These are phyloP conservation scores for Lophiotrema nucula DNA, from an alignment of 495 filamentous ascomycete genomes.

Conservation along the genomic window DNA sequence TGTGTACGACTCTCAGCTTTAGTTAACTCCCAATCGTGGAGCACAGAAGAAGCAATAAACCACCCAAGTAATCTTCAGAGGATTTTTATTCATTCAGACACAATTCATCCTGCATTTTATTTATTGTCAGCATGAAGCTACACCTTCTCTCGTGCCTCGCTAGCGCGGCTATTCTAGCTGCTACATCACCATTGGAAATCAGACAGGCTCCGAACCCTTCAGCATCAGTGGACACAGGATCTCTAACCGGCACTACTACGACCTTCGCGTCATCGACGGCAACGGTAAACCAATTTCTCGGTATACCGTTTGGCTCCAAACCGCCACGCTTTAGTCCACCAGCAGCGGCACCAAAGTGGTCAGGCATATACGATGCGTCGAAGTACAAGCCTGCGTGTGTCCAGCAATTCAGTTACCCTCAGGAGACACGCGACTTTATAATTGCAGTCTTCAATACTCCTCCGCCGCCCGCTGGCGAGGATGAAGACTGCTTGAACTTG, in stretches of 20 bases:
- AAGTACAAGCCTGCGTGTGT: not conserved
- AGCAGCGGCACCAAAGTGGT: not conserved
- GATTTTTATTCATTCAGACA: no score
- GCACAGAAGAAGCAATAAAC: no score
- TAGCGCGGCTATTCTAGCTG: not conserved
- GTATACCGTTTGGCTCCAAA: not conserved
- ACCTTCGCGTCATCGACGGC: not conserved
- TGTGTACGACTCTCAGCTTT: no score
- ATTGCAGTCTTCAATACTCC: not conserved
- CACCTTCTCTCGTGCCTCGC: no score
- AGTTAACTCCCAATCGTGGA: no score
- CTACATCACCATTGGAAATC: not conserved
- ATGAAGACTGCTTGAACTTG: conserved; percentile 50
- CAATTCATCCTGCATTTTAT: no score
- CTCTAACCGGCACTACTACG: not conserved
- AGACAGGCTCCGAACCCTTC: not conserved
- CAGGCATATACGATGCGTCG: not conserved
- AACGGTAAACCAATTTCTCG: not conserved
- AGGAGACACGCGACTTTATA: not conserved
- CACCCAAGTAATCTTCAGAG: no score
- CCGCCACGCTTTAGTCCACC: not conserved
- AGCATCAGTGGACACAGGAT: not conserved
- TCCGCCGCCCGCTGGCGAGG: not conserved
- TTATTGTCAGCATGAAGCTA: no score
- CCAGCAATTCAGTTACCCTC: not conserved